phyloP scores from a whole-genome alignment of 208 protist species.

The Trypanosoma lewisi region DNA sequence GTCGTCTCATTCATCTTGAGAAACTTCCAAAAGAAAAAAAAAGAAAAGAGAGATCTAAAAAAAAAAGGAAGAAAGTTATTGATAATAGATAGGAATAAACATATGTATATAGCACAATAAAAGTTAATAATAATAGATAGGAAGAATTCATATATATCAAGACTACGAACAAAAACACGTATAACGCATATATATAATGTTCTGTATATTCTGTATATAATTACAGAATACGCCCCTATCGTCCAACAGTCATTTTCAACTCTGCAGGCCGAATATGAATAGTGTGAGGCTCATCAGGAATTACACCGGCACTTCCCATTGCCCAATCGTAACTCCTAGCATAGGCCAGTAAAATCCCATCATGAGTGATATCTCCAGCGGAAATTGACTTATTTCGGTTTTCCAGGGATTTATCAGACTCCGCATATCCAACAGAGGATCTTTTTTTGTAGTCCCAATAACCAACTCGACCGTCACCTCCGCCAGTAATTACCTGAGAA shows the following conservation, averaged over 20 bases:
- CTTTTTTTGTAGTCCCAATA: constrained; percentile 45
- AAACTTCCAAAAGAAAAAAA: constrained; percentile 11
- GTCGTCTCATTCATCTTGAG: constrained; percentile 5
- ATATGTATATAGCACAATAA: constrained; percentile 10
- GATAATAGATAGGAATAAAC: constrained; percentile 4
- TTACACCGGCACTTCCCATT: constrained; percentile 61
- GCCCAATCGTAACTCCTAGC: constrained; percentile 87
- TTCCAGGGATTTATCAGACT: constrained; percentile 31
- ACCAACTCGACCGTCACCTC: constrained; percentile 62
- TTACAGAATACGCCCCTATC: background rate
- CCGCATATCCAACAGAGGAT: constrained; percentile 29
- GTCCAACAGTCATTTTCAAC: background rate
- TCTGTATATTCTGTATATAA: constrained; percentile 6
- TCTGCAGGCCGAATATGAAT: constrained; percentile 19
- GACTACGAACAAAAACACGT: constrained; percentile 9
- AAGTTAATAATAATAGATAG: background rate
- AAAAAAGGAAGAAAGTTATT: constrained; percentile 15
- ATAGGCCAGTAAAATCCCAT: constrained; percentile 63
- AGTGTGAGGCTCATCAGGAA: constrained; percentile 23
- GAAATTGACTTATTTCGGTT: constrained; percentile 63
- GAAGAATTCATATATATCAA: background rate
- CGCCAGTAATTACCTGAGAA: constrained; percentile 50
- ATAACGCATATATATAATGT: constrained; percentile 26
- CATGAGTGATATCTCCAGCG: constrained; percentile 64
- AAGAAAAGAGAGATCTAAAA: too few relatives aligned